Evolutionary conservation across 345 rosid species (phyloP).

Genomic region (Salix exigua): DNA sequence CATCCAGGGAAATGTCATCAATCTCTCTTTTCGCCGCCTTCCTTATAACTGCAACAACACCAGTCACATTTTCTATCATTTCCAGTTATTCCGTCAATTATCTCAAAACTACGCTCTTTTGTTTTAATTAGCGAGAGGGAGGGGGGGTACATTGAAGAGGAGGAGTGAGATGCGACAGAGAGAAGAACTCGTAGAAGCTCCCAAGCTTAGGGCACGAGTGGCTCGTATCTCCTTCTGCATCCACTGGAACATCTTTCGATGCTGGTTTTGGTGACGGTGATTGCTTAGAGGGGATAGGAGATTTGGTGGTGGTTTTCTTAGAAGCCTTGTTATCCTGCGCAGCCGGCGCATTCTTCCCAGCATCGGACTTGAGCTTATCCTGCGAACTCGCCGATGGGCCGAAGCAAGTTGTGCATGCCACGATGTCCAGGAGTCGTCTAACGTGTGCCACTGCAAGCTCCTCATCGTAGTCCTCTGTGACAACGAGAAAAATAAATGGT

Average conservation of each 20-base stretch:
- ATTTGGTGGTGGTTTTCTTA: slow-evolving; percentile 35
- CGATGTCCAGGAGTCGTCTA: slow-evolving; percentile 80
- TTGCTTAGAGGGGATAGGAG: slow-evolving; percentile 19
- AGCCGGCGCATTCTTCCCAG: slow-evolving; percentile 35
- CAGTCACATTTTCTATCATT: not conserved
- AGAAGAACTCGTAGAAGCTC: slow-evolving; percentile 87
- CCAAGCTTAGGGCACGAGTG: slow-evolving; percentile 80
- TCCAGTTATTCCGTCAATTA: not conserved
- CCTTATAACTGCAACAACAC: slow-evolving; percentile 51
- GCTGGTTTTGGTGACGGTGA: slow-evolving; percentile 30
- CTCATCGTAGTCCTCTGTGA: slow-evolving; percentile 81
- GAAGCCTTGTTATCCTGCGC: slow-evolving; percentile 33
- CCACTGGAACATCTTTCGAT: slow-evolving; percentile 45
- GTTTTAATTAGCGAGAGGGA: slow-evolving; percentile 4
- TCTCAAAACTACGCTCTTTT: not conserved
- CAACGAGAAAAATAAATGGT: not conserved
- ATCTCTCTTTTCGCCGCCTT: slow-evolving; percentile 46
- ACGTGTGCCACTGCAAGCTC: slow-evolving; percentile 82
- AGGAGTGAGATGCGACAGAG: slow-evolving; percentile 84
- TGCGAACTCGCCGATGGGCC: slow-evolving; percentile 49
- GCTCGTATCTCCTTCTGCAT: slow-evolving; percentile 66
- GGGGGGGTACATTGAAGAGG: slow-evolving; percentile 73
- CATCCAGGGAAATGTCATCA: slow-evolving; percentile 57
- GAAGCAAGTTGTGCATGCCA: slow-evolving; percentile 79
- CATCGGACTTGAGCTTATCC: slow-evolving; percentile 46